Percentiles rank a stretch among this genome's conserved stretches.
phyloP scores from a whole-genome alignment of 176 grass and related monocot genomes.

The Triticum monococcum region DNA sequence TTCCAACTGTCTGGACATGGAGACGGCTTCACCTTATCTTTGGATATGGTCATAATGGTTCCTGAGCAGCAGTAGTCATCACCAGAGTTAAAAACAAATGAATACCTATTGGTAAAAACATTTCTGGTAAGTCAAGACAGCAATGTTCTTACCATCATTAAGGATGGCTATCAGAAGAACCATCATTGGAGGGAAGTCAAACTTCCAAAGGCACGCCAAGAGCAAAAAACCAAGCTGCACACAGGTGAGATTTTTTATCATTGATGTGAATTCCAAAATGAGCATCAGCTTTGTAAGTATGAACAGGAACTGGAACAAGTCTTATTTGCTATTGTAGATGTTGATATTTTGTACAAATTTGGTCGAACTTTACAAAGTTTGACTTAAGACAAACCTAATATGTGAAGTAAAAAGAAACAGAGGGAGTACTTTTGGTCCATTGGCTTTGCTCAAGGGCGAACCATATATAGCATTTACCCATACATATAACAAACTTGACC shows the following conservation, averaged over 20 bases:
- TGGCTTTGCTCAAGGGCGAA: too few relatives aligned
- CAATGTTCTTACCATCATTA: slow-evolving; percentile 53
- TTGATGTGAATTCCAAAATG: slow-evolving; percentile 15
- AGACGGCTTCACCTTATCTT: slow-evolving; percentile 67
- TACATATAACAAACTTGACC: too few relatives aligned
- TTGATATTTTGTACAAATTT: too few relatives aligned
- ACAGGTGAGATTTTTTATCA: background rate
- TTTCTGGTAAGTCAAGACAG: background rate
- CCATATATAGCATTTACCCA: too few relatives aligned
- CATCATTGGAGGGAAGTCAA: slow-evolving; percentile 59
- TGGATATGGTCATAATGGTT: slow-evolving; percentile 71
- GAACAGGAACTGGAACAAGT: too few relatives aligned
- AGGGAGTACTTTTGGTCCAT: too few relatives aligned
- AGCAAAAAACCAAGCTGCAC: slow-evolving; percentile 62
- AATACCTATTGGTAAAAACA: background rate
- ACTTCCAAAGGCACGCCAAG: slow-evolving; percentile 49
- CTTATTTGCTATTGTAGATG: too few relatives aligned
- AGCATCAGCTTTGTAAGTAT: background rate
- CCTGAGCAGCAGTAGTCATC: slow-evolving; percentile 32
- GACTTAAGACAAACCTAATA: too few relatives aligned
- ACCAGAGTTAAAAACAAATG: background rate
- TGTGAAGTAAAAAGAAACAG: too few relatives aligned
- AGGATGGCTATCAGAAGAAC: slow-evolving; percentile 68
- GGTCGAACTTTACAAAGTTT: too few relatives aligned
- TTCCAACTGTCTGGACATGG: slow-evolving; percentile 67